phyloP scores from a whole-genome alignment of 805 yeast genomes.

The Isabelozyma pseudorhagii region DNA sequence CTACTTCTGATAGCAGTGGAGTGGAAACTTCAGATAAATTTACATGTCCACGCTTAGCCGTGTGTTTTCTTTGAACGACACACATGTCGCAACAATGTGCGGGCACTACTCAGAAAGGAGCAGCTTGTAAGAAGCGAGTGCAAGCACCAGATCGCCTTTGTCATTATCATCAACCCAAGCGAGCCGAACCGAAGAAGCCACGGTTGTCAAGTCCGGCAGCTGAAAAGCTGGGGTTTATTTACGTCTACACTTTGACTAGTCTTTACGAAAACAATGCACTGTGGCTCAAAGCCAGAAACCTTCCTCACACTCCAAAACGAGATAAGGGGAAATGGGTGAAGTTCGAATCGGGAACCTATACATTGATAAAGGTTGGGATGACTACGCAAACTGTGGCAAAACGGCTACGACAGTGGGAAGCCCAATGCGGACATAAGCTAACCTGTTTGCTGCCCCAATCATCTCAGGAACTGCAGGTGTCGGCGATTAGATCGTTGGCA shows the following conservation, averaged over 20 bases:
- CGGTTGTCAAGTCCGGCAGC: background rate
- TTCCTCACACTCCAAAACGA: constrained; percentile 14
- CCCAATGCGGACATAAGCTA: constrained; percentile 47
- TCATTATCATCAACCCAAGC: constrained; percentile 22
- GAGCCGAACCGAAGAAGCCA: background rate
- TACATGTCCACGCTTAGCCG: background rate
- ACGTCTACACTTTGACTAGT: constrained; percentile 46
- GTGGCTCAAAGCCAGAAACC: constrained; percentile 38
- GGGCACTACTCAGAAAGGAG: constrained; percentile 41
- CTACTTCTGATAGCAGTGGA: no score
- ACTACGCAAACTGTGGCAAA: constrained; percentile 44
- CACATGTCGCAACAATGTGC: constrained; percentile 25
- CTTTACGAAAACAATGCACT: constrained; percentile 24
- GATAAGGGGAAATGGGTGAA: constrained; percentile 24
- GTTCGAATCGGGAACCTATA: constrained; percentile 35
- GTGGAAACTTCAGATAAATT: no score
- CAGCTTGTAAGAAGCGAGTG: constrained; percentile 31
- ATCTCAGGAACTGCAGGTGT: constrained; percentile 2
- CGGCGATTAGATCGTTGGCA: constrained; percentile 5
- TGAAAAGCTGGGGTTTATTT: constrained; percentile 39
- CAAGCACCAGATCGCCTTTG: constrained; percentile 21
- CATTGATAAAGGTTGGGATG: constrained; percentile 52
- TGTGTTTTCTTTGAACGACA: background rate
- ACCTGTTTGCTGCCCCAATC: constrained; percentile 32
- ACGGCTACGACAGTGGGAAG: constrained; percentile 51